Evolutionary conservation across 23 red algal species (phyloP).

Genomic region (Chondrus crispus): DNA sequence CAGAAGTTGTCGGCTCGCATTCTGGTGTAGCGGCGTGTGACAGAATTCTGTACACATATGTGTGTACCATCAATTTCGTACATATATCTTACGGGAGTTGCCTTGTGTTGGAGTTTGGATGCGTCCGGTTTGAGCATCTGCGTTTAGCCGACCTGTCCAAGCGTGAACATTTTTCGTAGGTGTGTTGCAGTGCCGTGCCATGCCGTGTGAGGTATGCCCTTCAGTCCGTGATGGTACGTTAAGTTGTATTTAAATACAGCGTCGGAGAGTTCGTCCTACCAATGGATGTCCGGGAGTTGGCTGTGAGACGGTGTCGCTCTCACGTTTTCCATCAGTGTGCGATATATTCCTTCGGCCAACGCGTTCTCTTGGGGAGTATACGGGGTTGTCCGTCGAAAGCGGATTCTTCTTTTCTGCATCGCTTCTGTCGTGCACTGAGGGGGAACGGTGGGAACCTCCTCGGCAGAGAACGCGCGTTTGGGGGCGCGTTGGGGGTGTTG

Average conservation of each 20-base stretch:
- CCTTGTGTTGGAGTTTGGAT: not conserved
- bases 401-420: not conserved
- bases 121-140: too few relatives aligned
- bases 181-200: too few relatives aligned
- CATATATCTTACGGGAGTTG: not conserved
- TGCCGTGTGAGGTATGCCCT: too few relatives aligned
- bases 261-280: not conserved
- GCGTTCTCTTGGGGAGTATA: constrained; percentile 12
- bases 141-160: too few relatives aligned
- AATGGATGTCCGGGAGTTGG: not conserved
- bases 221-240: not conserved
- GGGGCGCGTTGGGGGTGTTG: too few relatives aligned
- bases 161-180: too few relatives aligned
- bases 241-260: not conserved
- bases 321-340: not conserved
- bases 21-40: not conserved
- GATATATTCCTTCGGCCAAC: not conserved
- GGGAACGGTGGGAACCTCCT: too few relatives aligned
- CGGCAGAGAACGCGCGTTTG: too few relatives aligned
- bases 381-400: not conserved
- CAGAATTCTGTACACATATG: not conserved
- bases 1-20: not conserved
- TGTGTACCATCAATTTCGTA: not conserved
- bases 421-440: too few relatives aligned
- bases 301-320: not conserved